phyloP scores from a whole-genome alignment of 225 moss, liverwort and hornwort genomes.

The Pseudisothecium myosuroides region DNA sequence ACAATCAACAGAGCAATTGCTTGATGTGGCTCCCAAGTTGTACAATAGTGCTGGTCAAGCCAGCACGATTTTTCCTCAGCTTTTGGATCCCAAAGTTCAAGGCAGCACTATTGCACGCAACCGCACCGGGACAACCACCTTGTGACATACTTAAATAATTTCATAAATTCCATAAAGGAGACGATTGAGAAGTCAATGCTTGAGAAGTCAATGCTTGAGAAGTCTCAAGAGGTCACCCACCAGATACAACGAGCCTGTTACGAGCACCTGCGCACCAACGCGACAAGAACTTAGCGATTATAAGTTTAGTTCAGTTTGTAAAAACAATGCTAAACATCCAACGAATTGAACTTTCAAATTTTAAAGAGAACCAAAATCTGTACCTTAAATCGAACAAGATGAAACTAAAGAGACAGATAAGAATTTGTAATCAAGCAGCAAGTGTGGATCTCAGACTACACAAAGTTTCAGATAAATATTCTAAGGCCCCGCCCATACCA shows the following conservation, averaged over 20 bases:
- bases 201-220: slow-evolving; percentile 71
- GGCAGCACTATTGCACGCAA: neutral
- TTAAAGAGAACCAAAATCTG: neutral
- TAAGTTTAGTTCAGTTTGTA: neutral
- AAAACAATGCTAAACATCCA: neutral
- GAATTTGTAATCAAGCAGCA: neutral
- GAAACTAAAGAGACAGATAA: neutral
- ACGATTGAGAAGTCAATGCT: slow-evolving; percentile 48
- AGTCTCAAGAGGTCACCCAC: slow-evolving; percentile 84
- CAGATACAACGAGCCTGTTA: slow-evolving; percentile 87
- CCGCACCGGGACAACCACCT: neutral
- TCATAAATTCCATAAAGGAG: neutral
- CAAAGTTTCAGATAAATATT: neutral
- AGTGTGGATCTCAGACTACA: neutral
- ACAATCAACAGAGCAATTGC: neutral
- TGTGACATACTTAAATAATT: neutral
- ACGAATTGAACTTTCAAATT: neutral
- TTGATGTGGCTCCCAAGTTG: neutral
- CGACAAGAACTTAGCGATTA: neutral
- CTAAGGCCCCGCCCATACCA: neutral
- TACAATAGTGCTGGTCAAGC: neutral
- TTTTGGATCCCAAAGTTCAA: neutral
- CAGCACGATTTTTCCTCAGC: neutral
- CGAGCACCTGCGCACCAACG: slow-evolving; percentile 61
- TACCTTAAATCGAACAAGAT: neutral